These are phyloP conservation scores for Penicillium glabrum DNA, from an alignment of 2,329 filamentous ascomycete genomes.

Conservation along the genomic window DNA sequence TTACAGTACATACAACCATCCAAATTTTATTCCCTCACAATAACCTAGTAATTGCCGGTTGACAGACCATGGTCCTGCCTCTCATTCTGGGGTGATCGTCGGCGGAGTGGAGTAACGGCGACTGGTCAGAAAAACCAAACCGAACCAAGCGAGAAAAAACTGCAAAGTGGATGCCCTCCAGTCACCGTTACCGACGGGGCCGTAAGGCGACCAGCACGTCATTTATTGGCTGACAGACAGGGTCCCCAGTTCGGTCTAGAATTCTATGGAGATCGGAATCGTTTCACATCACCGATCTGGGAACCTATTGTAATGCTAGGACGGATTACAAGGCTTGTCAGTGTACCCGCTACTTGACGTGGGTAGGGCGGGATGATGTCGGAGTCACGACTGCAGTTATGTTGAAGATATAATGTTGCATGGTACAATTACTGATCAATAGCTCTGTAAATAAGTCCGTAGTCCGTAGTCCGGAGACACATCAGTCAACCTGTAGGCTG, in stretches of 20 bases:
- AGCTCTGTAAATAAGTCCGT: background rate
- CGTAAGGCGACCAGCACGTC: background rate
- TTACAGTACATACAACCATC: background rate
- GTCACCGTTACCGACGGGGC: background rate
- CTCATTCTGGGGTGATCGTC: slow-evolving; percentile 15
- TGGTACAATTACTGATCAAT: background rate
- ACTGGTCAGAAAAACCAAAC: slow-evolving; percentile 5
- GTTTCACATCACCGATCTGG: slow-evolving; percentile 8
- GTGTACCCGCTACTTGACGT: background rate
- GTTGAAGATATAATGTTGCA: background rate
- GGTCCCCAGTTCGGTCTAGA: slow-evolving; percentile 8
- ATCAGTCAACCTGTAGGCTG: background rate
- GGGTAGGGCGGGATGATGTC: background rate
- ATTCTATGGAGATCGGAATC: slow-evolving; percentile 4
- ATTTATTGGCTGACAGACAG: background rate
- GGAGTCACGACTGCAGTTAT: slow-evolving; percentile 5
- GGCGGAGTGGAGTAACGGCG: slow-evolving; percentile 10
- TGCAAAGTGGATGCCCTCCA: slow-evolving; percentile 4
- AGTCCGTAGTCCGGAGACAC: background rate
- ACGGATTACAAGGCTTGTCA: background rate
- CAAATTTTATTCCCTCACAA: background rate
- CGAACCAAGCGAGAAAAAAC: background rate
- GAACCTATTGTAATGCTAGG: background rate
- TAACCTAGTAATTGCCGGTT: background rate
- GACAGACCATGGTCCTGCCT: background rate